Conservation (phyloP, 768 basidiomycete genomes). For the Coprinopsis strossmayeri region DNA sequence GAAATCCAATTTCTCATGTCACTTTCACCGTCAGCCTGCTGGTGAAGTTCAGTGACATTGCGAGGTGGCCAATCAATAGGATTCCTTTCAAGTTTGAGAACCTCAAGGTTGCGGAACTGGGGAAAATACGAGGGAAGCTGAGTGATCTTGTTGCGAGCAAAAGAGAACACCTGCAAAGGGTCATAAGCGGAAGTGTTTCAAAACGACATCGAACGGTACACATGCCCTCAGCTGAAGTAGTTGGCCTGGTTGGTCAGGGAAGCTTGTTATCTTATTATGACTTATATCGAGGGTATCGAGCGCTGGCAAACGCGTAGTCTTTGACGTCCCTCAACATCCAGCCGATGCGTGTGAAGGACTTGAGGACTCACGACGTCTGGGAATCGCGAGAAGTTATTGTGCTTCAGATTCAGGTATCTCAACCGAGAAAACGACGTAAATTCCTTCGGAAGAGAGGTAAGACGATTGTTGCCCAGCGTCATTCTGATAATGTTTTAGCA, state of each 20-base stretch:
- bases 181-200: slow-evolving; percentile 1
- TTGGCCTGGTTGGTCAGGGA: slow-evolving; percentile 77
- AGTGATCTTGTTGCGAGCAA: slow-evolving; percentile 80
- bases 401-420: slow-evolving; percentile 82
- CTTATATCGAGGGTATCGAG: slow-evolving; percentile 94
- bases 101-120: slow-evolving; percentile 63
- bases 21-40: slow-evolving; percentile 27
- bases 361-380: slow-evolving; percentile 87
- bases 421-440: slow-evolving; percentile 69
- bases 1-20: slow-evolving; percentile 68
- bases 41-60: slow-evolving; percentile 39
- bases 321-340: neutral
- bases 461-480: slow-evolving; percentile 78
- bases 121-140: slow-evolving; percentile 74
- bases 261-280: slow-evolving; percentile 77
- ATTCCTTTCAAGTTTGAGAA: slow-evolving; percentile 86
- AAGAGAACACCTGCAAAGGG: slow-evolving; percentile 64
- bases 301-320: slow-evolving; percentile 81
- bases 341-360: too few relatives aligned
- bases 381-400: slow-evolving; percentile 75
- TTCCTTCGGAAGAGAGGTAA: slow-evolving; percentile 68
- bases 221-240: slow-evolving; percentile 69
- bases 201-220: slow-evolving; percentile 2
- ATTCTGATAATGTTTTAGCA: slow-evolving; percentile 42
- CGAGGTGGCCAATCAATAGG: slow-evolving; percentile 91